Evolutionary conservation across 2,329 filamentous ascomycete species (phyloP).

Genomic region (Anthostomella pinea): DNA sequence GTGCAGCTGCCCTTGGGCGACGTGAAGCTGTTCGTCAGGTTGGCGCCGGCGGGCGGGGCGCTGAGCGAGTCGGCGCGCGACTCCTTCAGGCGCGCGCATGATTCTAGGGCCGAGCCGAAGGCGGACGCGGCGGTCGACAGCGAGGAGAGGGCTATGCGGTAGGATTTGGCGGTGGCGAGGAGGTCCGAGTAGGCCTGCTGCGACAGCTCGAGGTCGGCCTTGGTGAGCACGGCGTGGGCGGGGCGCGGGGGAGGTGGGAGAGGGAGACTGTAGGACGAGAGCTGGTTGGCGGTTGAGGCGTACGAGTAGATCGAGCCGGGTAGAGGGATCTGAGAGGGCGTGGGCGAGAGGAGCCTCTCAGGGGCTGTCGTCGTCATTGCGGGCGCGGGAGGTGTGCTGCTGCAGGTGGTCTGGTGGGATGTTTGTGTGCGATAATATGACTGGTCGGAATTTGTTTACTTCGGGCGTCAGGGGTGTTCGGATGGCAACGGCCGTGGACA

Average conservation of each 20-base stretch:
- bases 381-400: constrained; percentile 3
- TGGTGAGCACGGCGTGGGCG: constrained; percentile 58
- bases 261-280: constrained; percentile 58
- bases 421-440: constrained; percentile 9
- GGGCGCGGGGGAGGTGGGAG: constrained; percentile 58
- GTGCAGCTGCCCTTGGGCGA: constrained; percentile 51
- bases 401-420: constrained; percentile 3
- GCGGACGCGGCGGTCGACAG: constrained; percentile 60
- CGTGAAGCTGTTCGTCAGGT: constrained; percentile 47
- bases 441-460: constrained; percentile 19
- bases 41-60: constrained; percentile 26
- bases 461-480: too few species aligned
- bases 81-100: constrained; percentile 67
- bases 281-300: constrained; percentile 59
- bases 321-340: constrained; percentile 58
- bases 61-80: constrained; percentile 58
- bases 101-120: constrained; percentile 63
- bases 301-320: constrained; percentile 62
- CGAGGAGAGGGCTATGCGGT: constrained; percentile 59
- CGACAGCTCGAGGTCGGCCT: constrained; percentile 60
- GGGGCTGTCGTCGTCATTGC: constrained; percentile 25
- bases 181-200: constrained; percentile 63
- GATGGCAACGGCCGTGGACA: too few species aligned
- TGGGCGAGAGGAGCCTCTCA: constrained; percentile 43
- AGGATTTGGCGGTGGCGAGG: constrained; percentile 59